Percentiles rank a stretch among this genome's conserved stretches.
Evolutionary conservation across 2,329 filamentous ascomycete species (phyloP).

Genomic region (Fusarium camptoceras): DNA sequence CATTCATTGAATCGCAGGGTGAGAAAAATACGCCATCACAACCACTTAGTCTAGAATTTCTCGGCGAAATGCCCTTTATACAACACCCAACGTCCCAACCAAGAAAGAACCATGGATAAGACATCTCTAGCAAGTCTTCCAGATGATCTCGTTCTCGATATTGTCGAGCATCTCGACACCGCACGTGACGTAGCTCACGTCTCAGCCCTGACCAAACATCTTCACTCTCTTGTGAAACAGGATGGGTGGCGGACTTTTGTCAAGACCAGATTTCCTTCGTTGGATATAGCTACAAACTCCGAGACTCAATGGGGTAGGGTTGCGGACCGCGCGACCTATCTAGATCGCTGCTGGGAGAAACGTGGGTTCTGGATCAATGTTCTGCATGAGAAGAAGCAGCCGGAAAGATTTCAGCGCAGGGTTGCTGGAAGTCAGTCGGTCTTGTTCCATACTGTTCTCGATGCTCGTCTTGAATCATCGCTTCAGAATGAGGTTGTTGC

Average conservation of each 20-base stretch:
- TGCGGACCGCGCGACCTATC: conserved; percentile 61
- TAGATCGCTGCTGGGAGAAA: conserved; percentile 66
- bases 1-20: background rate
- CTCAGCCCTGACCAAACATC: conserved; percentile 53
- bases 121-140: conserved; percentile 58
- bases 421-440: conserved; percentile 50
- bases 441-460: conserved; percentile 61
- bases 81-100: conserved; percentile 6
- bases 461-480: conserved; percentile 55
- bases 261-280: conserved; percentile 57
- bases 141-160: conserved; percentile 62
- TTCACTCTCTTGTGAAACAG: conserved; percentile 54
- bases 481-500: conserved; percentile 60
- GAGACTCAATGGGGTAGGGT: conserved; percentile 52
- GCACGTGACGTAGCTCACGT: conserved; percentile 61
- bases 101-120: conserved; percentile 40
- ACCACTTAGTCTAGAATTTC: background rate
- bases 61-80: conserved; percentile 27
- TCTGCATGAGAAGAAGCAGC: conserved; percentile 39
- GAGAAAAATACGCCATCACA: conserved; percentile 10
- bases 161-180: conserved; percentile 61
- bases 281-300: conserved; percentile 48
- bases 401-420: conserved; percentile 25
- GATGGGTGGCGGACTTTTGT: conserved; percentile 65
- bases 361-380: conserved; percentile 55